These are phyloP conservation scores for Penicillium sclerotiorum DNA, from an alignment of 2,329 filamentous ascomycete species.

Conservation along the genomic window DNA sequence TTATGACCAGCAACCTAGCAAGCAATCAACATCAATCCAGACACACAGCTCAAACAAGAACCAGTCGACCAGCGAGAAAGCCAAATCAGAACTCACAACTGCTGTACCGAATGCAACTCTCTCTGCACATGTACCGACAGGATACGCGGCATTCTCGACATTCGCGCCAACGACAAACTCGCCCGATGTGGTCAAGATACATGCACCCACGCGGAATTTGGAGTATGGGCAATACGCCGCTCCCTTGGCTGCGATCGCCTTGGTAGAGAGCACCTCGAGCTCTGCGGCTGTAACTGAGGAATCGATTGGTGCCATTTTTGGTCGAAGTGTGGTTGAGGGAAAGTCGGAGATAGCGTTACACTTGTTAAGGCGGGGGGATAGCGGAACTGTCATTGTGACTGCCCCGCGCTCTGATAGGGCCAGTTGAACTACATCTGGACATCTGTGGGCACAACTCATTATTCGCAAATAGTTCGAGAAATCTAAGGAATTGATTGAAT, in stretches of 20 bases:
- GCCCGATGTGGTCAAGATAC: conserved; percentile 65
- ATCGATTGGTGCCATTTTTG: not conserved
- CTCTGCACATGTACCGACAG: conserved; percentile 95
- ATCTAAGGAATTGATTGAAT: too few species aligned
- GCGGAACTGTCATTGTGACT: too few species aligned
- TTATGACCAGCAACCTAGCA: conserved; percentile 50
- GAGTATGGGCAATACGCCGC: conserved; percentile 89
- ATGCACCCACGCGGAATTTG: conserved; percentile 85
- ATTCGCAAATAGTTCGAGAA: too few species aligned
- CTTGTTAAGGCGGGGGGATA: too few species aligned
- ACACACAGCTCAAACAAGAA: not conserved
- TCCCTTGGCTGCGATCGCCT: conserved; percentile 71
- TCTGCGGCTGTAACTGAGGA: conserved; percentile 49
- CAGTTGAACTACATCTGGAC: too few species aligned
- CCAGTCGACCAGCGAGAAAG: not conserved
- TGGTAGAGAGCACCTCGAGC: conserved; percentile 63
- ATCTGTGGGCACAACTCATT: too few species aligned
- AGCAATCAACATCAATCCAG: not conserved
- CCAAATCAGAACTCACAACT: conserved; percentile 50
- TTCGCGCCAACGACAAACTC: conserved; percentile 74
- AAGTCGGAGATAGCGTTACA: too few species aligned
- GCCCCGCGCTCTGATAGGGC: too few species aligned
- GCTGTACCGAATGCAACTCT: conserved; percentile 84
- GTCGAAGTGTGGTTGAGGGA: too few species aligned
- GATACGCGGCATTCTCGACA: conserved; percentile 90